Evolutionary conservation across 1,284 basidiomycete genomes (phyloP), one percentile per base, ranked within the genome.

Genomic region (Tilletia caries): DNA sequence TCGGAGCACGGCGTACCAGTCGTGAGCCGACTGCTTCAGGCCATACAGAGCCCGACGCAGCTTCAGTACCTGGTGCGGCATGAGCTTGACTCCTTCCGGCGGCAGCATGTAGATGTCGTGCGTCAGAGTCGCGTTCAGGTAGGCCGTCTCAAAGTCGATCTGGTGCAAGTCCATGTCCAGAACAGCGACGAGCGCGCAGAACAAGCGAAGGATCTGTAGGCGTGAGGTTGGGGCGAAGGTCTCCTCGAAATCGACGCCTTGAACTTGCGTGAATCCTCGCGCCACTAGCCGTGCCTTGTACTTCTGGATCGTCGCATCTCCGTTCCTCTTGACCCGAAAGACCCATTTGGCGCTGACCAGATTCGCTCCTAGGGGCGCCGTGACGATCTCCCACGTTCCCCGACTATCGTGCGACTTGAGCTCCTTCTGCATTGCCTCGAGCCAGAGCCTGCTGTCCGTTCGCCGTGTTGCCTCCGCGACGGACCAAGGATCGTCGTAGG

Each of bases 251-350:
- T 87, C 84, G 1, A 85, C 52, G 0, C 86, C 84, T 3, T 78
- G 76, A 0, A 78, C 69, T 73, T 88, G 87, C 0, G 75, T 74
- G 76, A 85, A 87, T 1, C 86, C 87, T 44, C 84, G 81, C 0
- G 85, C 86, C 0, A 86, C 84, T 0, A 86, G 77, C 0, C 80
- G 67, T 0, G 84, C 86, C 64, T 87, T 87, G 69, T 79, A 77
- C 15, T 72, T 68, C 15, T 70, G 43, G 1, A 85, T 67, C 0
- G 79, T 64, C 0, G 85, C 83, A 2, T 78, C 29, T 1, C 75
- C 75, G 29, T 86, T 79, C 18, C 71, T 71, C 66, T 87, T 87
- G 65, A 74, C 75, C 0, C 69, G 75, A 68, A 84, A 85, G 6
- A 84, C 81, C 84, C 84, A 86, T 85, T 73, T 67, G 2, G 66